A percentile compares a stretch with the other conserved stretches of the same genome.
Conservation (phyloP, 208 protist species). For the Wallacemonas sp. region DNA sequence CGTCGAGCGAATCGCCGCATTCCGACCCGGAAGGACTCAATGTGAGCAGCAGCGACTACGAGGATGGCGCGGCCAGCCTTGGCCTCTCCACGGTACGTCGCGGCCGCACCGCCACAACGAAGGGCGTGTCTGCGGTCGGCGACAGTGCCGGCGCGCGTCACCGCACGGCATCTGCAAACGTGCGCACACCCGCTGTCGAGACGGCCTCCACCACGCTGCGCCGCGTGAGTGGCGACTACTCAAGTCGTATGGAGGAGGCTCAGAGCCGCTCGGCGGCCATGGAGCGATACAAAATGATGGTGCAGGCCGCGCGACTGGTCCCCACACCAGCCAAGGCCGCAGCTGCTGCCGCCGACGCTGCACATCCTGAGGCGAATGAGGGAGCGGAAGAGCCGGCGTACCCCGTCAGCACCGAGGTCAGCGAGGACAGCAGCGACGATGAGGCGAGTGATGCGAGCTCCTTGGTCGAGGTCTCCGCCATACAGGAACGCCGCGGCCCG, state of each 20-base stretch:
- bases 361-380: conserved; percentile 4
- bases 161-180: too few relatives aligned
- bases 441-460: neutral
- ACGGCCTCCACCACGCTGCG: conserved; percentile 45
- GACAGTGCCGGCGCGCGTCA: neutral
- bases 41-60: conserved; percentile 5
- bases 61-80: neutral
- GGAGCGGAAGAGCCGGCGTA: neutral
- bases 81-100: neutral
- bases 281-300: conserved; percentile 61
- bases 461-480: conserved; percentile 3
- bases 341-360: neutral
- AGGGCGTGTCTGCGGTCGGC: neutral
- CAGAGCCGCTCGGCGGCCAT: conserved; percentile 43
- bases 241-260: conserved; percentile 41
- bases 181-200: conserved; percentile 29
- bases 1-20: neutral
- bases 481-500: neutral
- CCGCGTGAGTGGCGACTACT: conserved; percentile 43
- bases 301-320: conserved; percentile 24
- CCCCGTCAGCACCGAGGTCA: conserved; percentile 17
- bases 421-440: conserved; percentile 24
- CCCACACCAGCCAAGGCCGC: conserved; percentile 7
- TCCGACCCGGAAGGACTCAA: neutral
- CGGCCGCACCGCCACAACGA: neutral